phyloP scores from a whole-genome alignment of 192 early-diverging fungal genomes.

The Spinellus fusiger region DNA sequence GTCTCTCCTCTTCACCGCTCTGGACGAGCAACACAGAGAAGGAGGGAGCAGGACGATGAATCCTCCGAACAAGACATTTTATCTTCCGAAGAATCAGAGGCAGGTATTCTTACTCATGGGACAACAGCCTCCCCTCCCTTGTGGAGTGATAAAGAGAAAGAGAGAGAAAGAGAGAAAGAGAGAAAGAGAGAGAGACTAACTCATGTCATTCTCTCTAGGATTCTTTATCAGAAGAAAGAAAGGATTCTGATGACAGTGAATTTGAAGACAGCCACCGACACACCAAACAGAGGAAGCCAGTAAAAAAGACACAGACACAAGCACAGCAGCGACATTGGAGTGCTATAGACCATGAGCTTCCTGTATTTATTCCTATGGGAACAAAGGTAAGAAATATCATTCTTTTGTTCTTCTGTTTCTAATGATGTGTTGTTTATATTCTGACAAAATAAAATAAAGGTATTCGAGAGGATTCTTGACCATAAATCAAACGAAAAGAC shows the following conservation, averaged over 20 bases:
- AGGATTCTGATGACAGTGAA: slow-evolving; percentile 19
- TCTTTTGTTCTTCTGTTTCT: not conserved
- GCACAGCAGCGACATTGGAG: not conserved
- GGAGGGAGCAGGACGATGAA: not conserved
- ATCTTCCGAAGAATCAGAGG: not conserved
- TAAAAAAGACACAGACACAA: slow-evolving; percentile 5
- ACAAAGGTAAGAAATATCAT: slow-evolving; percentile 12
- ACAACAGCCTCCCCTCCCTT: not conserved
- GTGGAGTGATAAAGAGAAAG: not conserved
- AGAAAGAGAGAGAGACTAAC: not conserved
- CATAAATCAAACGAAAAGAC: slow-evolving; percentile 36
- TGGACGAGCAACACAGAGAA: not conserved
- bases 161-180: not conserved
- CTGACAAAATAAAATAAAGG: slow-evolving; percentile 16
- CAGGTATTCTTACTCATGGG: not conserved
- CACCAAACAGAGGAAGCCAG: slow-evolving; percentile 11
- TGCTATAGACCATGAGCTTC: slow-evolving; percentile 29
- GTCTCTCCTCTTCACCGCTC: not conserved
- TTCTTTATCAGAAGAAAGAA: slow-evolving; percentile 18
- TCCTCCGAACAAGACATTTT: not conserved
- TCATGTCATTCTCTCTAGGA: slow-evolving; percentile 8
- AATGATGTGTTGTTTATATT: not conserved
- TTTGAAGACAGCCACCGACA: slow-evolving; percentile 19
- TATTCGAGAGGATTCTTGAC: slow-evolving; percentile 47
- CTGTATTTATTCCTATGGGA: slow-evolving; percentile 51